A percentile compares a stretch with the other conserved stretches of the same genome.
Evolutionary conservation across 2,329 filamentous ascomycete genomes (phyloP).

Genomic region (Exophiala xenobiotica): DNA sequence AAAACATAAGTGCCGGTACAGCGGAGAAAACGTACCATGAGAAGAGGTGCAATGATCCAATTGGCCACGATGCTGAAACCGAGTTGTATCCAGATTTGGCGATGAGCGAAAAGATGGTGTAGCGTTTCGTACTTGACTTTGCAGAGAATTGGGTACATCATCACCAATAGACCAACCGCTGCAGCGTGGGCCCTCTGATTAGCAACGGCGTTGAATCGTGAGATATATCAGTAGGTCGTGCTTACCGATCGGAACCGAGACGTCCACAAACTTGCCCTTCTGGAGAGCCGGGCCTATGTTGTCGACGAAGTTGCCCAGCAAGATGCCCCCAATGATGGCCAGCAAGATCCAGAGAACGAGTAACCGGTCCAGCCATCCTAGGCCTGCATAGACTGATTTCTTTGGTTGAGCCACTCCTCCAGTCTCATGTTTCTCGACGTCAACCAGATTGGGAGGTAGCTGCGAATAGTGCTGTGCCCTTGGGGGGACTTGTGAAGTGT

Average conservation of each 20-base stretch:
- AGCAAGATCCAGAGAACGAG: conserved; percentile 73
- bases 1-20: too few relatives aligned
- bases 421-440: conserved; percentile 5
- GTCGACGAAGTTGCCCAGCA: conserved; percentile 73
- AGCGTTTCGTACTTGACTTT: conserved; percentile 78
- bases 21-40: conserved; percentile 74
- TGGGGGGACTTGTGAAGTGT: neutral
- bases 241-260: conserved; percentile 65
- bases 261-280: conserved; percentile 69
- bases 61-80: conserved; percentile 72
- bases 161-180: conserved; percentile 78
- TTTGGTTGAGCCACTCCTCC: conserved; percentile 2
- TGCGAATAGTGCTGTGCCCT: neutral
- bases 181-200: neutral
- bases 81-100: conserved; percentile 72
- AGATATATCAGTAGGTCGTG: conserved; percentile 9
- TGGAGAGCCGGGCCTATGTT: conserved; percentile 63
- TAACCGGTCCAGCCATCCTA: conserved; percentile 62
- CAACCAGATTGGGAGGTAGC: neutral
- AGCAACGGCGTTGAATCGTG: neutral
- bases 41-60: conserved; percentile 76
- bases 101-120: conserved; percentile 62
- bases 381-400: conserved; percentile 44
- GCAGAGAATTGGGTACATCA: conserved; percentile 93
- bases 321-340: conserved; percentile 71